Evolutionary conservation across 208 protist genomes (phyloP), one percentile per base, ranked within the genome.

Genomic region (Crithidia thermophila): DNA sequence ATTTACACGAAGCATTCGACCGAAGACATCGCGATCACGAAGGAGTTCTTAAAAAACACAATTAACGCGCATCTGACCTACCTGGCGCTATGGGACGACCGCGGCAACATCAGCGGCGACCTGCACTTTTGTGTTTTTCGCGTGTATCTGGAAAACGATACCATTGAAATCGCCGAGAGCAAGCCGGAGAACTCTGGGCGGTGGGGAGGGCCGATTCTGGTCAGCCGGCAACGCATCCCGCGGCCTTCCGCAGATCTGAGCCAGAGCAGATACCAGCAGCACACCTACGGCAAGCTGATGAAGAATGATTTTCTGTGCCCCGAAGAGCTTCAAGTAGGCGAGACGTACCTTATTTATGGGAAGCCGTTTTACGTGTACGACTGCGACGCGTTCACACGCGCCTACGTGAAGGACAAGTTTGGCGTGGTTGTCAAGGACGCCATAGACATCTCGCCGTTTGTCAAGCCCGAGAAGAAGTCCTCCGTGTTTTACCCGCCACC

Each of bases 61-160:
- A 94, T 94, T 40, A 95, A 95, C 72, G 87, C 88, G 42, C 90
- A 95, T 33, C 77, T 97, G 20, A 87, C 85, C 2, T 97, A 91
- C 51, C 37, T 85, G 20, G 90, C 90, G n/a, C 63, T 95, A 25
- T 97, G 92, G 92, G 92, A 97, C 72, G 92, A 97, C 67, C 84
- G 92, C 39, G 84, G 80, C 52, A 91, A 72, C 58, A 37, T 91
- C 30, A 88, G 82, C 49, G 92, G 92, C 5, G 92, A 97, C 67
- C 63, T 94, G 49, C 89, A 85, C 61, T 85, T 84, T 67, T 91
- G 88, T 63, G 75, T 85, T 2, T 75, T 95, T 33, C 75, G 87
- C 10, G 52, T 95, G 4, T 95, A 82, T 58, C 65, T 94, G 39
- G 87, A 95, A 46, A 93, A 95, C 67, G 74, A 83, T 46, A 73